phyloP scores from a whole-genome alignment of 768 basidiomycete species.

The Symmetrospora coprosmae region DNA sequence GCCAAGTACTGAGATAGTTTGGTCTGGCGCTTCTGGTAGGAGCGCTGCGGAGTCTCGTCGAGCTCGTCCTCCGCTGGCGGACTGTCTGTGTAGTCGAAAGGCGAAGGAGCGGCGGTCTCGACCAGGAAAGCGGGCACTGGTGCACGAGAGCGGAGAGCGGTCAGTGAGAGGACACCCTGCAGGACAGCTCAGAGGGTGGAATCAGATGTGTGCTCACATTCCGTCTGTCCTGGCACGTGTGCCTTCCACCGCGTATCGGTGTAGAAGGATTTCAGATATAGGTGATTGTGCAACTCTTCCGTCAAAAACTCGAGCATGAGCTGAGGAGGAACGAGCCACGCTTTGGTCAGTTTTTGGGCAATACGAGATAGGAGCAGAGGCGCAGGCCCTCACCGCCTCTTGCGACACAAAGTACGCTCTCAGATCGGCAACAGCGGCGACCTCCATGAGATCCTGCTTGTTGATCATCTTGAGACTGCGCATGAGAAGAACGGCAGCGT shows the following conservation, averaged over 20 bases:
- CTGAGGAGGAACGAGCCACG: conserved; percentile 41
- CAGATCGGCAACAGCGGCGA: conserved; percentile 84
- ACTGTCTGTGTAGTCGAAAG: too few species aligned
- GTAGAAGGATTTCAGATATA: conserved; percentile 96
- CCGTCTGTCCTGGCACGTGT: conserved; percentile 63
- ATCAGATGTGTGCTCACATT: conserved; percentile 44
- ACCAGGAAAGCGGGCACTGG: conserved; percentile 9
- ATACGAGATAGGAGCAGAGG: background rate
- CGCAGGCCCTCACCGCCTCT: conserved; percentile 56
- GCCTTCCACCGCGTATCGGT: conserved; percentile 82
- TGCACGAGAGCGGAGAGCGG: background rate
- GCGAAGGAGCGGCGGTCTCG: background rate
- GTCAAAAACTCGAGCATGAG: conserved; percentile 79
- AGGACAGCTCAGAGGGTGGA: too few species aligned
- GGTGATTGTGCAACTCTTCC: conserved; percentile 87
- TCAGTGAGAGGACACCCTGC: background rate
- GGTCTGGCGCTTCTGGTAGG: too few species aligned
- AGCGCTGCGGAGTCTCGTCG: too few species aligned
- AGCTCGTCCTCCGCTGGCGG: too few species aligned
- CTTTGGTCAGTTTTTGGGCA: too few species aligned
- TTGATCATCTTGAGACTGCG: conserved; percentile 78
- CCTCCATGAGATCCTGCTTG: conserved; percentile 80
- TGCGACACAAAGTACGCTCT: conserved; percentile 69
- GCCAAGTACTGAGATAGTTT: too few species aligned
- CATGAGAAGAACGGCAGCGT: conserved; percentile 73